Base-by-base conservation (phyloP, 768 basidiomycete species). In the Sarcodon sp. region DNA sequence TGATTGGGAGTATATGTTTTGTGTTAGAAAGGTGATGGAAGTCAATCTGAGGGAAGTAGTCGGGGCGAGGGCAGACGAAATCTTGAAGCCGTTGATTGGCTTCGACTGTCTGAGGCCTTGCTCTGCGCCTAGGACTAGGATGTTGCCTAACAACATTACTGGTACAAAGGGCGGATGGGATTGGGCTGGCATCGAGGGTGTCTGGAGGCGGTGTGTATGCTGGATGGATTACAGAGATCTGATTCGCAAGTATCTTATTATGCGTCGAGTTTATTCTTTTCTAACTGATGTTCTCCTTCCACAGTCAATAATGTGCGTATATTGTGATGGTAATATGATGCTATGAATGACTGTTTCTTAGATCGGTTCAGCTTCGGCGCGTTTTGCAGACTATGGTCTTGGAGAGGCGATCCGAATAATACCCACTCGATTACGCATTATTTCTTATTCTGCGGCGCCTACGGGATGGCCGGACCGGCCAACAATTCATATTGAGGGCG, bases 181-280 rank as follows among this genome's bases (percentile, higher is more conserved):
- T 57, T 87, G 86, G 86, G 83, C 83, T 15, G 83, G 83, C 9
- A 72, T 86, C 3, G 76, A 80, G 60, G 84, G 84, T 6, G 72
- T 68, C n/a, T 88, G 85, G 85, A 68, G 73, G 53, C 67, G 85
- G 60, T 77, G 79, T 51, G 76, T 87, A 15, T 84, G 76, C 51
- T 87, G 83, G 55, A 79, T 86, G 80, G 85, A 87, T 64, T 84
- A 85, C 60, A 41, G 21, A 27, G 21, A 27, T 27, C 21, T 27
- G 21, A 27, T 27, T 27, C 21, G 21, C 21, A 27, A 27, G 21
- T 27, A 27, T 27, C 21, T 27, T 27, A 27, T 27, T 27, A 4
- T 27, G 21, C 21, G 3, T 27, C 21, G 21, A 27, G 21, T 27
- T 27, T 27, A 27, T 27, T 4, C 21, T 27, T 27, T 27, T n/a